A percentile compares a stretch with the other conserved stretches of the same genome.
Evolutionary conservation across 192 early-diverging fungal genomes (phyloP).

Genomic region (Phycomyces nitens): DNA sequence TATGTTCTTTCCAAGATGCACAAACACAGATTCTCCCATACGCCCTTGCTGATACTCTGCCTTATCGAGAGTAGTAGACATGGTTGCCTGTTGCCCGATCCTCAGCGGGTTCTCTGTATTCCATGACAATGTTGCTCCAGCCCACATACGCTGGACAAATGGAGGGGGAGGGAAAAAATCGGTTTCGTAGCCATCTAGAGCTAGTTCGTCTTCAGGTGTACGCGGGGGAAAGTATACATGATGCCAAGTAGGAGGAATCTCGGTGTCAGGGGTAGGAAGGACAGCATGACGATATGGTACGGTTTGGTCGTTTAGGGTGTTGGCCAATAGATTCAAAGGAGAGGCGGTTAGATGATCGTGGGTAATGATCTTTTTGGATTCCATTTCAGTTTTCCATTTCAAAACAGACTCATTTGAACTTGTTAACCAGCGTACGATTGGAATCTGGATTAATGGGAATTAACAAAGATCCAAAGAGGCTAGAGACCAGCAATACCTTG

Average conservation of each 20-base stretch:
- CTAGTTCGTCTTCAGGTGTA: constrained; percentile 58
- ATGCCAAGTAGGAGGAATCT: constrained; percentile 72
- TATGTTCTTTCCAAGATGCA: constrained; percentile 62
- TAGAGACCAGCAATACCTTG: no score
- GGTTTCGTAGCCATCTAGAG: constrained; percentile 80
- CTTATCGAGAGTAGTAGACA: constrained; percentile 53
- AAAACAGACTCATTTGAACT: background rate
- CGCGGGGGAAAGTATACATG: constrained; percentile 78
- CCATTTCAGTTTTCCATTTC: constrained; percentile 13
- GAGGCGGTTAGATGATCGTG: constrained; percentile 18
- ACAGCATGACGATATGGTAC: constrained; percentile 2
- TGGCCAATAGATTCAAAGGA: constrained; percentile 35
- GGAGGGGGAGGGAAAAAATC: constrained; percentile 73
- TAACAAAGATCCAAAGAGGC: no score
- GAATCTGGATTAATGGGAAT: no score
- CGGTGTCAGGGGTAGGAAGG: constrained; percentile 40
- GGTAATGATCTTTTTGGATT: background rate
- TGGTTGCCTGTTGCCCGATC: constrained; percentile 58
- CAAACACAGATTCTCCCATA: constrained; percentile 62
- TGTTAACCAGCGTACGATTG: no score
- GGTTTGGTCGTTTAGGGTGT: constrained; percentile 26
- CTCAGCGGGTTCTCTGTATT: constrained; percentile 54
- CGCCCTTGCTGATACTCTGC: constrained; percentile 53
- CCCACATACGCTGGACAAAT: constrained; percentile 84
- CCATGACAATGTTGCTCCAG: constrained; percentile 68